Evolutionary conservation across 75 land plant species (phyloP).

Genomic region (Cunninghamia lanceolata): DNA sequence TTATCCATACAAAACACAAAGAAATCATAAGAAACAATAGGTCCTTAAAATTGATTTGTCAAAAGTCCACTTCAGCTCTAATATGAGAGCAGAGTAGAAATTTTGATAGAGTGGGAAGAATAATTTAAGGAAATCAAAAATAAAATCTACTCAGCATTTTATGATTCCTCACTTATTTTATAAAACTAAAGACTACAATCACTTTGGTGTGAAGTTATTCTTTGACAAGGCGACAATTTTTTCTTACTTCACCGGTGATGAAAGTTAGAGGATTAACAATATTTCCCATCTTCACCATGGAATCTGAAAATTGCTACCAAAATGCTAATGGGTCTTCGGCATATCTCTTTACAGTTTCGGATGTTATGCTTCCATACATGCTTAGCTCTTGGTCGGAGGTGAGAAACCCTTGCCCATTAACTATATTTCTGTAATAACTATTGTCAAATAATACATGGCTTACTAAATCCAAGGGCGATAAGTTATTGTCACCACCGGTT

Average conservation of each 20-base stretch:
- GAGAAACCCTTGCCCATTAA: slow-evolving; percentile 64
- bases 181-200: too few relatives aligned
- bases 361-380: slow-evolving; percentile 32
- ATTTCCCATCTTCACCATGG: slow-evolving; percentile 63
- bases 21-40: too few relatives aligned
- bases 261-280: slow-evolving; percentile 44
- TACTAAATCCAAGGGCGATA: slow-evolving; percentile 57
- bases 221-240: slow-evolving; percentile 68
- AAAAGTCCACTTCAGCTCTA: too few relatives aligned
- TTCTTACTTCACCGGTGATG: slow-evolving; percentile 70
- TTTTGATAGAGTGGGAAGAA: too few relatives aligned
- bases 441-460: slow-evolving; percentile 72
- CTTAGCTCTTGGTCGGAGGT: slow-evolving; percentile 40
- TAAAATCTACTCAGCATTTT: too few relatives aligned
- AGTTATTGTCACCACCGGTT: slow-evolving; percentile 31
- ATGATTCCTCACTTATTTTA: too few relatives aligned
- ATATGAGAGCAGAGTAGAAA: too few relatives aligned
- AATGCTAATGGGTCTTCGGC: slow-evolving; percentile 37
- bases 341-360: slow-evolving; percentile 35
- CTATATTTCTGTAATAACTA: slow-evolving; percentile 43
- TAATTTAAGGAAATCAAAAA: too few relatives aligned
- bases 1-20: too few relatives aligned
- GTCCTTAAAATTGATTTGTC: too few relatives aligned
- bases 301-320: slow-evolving; percentile 58
- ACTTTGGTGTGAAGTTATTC: background rate